Percentiles rank a stretch among this genome's conserved stretches.
Conservation (phyloP, 2,329 filamentous ascomycete species). For the Epichloe aotearoae region DNA sequence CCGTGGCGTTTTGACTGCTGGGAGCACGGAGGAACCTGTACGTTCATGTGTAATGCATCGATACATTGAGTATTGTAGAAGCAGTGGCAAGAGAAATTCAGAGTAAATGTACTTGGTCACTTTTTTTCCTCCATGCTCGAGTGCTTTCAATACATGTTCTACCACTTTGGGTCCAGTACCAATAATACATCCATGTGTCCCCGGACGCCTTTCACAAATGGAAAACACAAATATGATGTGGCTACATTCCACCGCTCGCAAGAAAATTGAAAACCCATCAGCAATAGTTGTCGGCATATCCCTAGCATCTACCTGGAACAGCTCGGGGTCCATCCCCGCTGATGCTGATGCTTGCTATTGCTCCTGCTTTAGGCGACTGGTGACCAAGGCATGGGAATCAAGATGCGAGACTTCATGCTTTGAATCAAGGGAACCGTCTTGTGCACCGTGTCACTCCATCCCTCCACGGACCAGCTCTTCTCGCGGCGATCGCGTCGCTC, state of each 20-base stretch:
- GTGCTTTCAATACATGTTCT: background rate
- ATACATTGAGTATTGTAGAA: no score
- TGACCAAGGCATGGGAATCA: conserved; percentile 94
- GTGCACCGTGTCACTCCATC: conserved; percentile 95
- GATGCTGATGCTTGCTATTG: no score
- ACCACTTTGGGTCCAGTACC: background rate
- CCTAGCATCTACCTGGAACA: background rate
- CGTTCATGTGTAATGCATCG: no score
- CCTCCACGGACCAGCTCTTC: conserved; percentile 88
- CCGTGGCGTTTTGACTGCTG: background rate
- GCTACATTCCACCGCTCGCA: background rate
- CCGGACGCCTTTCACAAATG: conserved; percentile 4
- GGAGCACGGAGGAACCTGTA: no score
- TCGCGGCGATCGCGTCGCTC: conserved; percentile 83
- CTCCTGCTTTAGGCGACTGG: conserved; percentile 55
- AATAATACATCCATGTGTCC: conserved; percentile 3
- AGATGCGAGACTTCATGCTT: conserved; percentile 84
- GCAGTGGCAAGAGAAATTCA: background rate
- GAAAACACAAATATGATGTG: conserved; percentile 3
- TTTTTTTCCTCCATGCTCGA: conserved; percentile 4
- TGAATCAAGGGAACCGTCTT: conserved; percentile 97
- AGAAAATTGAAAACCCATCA: background rate
- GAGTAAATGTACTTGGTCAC: background rate
- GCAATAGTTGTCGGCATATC: background rate
- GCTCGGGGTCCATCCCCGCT: no score